phyloP scores from a whole-genome alignment of 176 grass and related monocot species.

The Eragrostis curvula region DNA sequence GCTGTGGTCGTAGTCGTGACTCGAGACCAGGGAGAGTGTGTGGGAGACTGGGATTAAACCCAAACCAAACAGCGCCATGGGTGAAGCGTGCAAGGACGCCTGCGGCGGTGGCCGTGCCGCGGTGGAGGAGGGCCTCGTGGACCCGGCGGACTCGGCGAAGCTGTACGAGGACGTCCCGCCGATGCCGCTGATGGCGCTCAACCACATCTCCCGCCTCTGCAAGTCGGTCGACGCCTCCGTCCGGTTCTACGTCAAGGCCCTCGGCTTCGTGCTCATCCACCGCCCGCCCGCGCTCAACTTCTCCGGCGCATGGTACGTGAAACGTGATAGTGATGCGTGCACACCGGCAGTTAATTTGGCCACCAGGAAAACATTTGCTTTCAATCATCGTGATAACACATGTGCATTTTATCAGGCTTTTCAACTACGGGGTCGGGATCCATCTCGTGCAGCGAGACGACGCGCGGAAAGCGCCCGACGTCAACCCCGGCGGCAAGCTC shows the following conservation, averaged over 20 bases:
- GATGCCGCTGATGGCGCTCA: constrained; percentile 74
- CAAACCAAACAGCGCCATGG: constrained; percentile 25
- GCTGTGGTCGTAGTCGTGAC: neutral
- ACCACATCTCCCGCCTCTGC: constrained; percentile 81
- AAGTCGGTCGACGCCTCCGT: constrained; percentile 61
- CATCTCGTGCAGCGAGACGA: constrained; percentile 66
- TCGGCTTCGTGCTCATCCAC: constrained; percentile 71
- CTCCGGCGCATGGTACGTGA: constrained; percentile 68
- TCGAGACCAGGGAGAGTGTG: neutral
- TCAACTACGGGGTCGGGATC: constrained; percentile 82
- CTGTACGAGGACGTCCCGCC: constrained; percentile 51
- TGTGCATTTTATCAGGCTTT: constrained; percentile 45
- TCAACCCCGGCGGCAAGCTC: constrained; percentile 34
- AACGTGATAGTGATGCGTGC: neutral
- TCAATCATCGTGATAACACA: neutral
- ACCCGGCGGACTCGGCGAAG: constrained; percentile 27
- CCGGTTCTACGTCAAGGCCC: constrained; percentile 70
- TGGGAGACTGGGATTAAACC: too few relatives aligned
- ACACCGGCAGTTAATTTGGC: neutral
- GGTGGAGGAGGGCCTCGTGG: neutral
- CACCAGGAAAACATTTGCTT: neutral
- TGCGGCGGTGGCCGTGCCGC: neutral
- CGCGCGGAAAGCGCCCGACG: constrained; percentile 41
- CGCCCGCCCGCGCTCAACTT: constrained; percentile 74
- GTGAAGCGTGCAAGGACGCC: constrained; percentile 47